phyloP scores from a whole-genome alignment of 2,329 filamentous ascomycete genomes.

The Fusarium phyllophilum region DNA sequence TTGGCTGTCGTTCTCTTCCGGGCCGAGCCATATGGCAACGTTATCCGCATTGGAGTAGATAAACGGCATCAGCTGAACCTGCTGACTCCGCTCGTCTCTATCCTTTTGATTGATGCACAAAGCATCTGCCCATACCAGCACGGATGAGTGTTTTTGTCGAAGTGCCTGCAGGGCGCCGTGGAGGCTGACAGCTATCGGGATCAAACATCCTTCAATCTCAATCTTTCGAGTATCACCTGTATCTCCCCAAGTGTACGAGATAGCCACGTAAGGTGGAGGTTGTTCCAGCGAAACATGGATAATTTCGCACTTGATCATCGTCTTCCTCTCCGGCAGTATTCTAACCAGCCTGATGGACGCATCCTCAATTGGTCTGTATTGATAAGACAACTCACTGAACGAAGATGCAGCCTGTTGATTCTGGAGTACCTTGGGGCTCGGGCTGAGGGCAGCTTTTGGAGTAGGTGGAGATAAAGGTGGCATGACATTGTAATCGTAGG shows the following conservation, averaged over 20 bases:
- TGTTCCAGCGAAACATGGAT: conserved; percentile 3
- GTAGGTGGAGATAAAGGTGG: neutral
- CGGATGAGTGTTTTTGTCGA: neutral
- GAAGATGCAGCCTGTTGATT: neutral
- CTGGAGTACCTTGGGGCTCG: neutral
- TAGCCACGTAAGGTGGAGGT: conserved; percentile 2
- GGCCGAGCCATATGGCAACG: conserved; percentile 23
- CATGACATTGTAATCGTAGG: neutral
- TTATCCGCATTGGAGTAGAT: conserved; percentile 16
- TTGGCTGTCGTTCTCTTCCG: conserved; percentile 15
- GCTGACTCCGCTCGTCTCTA: neutral
- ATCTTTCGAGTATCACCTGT: conserved; percentile 9
- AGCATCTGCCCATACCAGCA: conserved; percentile 22
- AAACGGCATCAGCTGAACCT: conserved; percentile 17
- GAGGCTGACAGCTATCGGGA: conserved; percentile 4
- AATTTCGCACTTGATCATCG: conserved; percentile 18
- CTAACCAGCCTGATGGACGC: conserved; percentile 22
- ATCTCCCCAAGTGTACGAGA: conserved; percentile 30
- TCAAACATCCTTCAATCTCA: neutral
- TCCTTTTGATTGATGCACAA: conserved; percentile 16
- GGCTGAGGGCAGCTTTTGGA: neutral
- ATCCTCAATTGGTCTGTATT: conserved; percentile 15
- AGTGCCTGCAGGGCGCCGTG: conserved; percentile 11
- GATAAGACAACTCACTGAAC: neutral
- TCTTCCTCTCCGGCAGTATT: conserved; percentile 1